phyloP scores from a whole-genome alignment of 257 asterid species.

The Euphrasia confusa region DNA sequence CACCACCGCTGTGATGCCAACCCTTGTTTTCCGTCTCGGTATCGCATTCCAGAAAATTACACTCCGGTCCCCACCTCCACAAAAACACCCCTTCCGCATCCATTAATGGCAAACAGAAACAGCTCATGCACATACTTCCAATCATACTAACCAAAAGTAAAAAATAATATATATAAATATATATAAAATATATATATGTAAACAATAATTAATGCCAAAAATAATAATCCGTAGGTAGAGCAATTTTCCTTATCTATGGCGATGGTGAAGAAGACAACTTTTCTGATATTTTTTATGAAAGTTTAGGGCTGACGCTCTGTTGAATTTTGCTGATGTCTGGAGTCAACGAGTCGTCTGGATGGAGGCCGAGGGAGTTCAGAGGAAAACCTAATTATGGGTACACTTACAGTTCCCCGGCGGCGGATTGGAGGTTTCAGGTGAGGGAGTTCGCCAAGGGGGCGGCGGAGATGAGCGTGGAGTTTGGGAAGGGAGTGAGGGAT shows the following conservation, averaged over 20 bases:
- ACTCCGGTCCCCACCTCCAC: conserved; percentile 25
- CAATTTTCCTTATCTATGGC: too few relatives aligned
- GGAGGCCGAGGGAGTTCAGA: too few relatives aligned
- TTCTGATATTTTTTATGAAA: too few relatives aligned
- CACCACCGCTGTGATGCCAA: conserved; percentile 41
- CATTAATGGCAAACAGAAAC: conserved; percentile 38
- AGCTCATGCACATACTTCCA: conserved; percentile 21
- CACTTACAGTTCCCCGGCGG: background rate
- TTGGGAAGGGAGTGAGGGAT: conserved; percentile 90
- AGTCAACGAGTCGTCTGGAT: too few relatives aligned
- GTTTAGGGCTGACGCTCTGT: too few relatives aligned
- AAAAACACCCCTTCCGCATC: conserved; percentile 21
- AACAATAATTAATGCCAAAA: too few relatives aligned
- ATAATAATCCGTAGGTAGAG: too few relatives aligned
- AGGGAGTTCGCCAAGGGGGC: conserved; percentile 89
- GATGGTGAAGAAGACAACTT: too few relatives aligned
- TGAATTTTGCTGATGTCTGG: too few relatives aligned
- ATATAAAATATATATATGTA: too few relatives aligned
- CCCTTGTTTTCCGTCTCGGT: conserved; percentile 1
- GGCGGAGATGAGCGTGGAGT: conserved; percentile 88
- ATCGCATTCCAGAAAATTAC: conserved; percentile 27
- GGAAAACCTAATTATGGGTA: too few relatives aligned
- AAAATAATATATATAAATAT: too few relatives aligned
- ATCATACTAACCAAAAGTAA: background rate
- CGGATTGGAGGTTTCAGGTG: conserved; percentile 60